Conservation (phyloP, 805 yeast species). For the Jamesozyma lodderae region DNA sequence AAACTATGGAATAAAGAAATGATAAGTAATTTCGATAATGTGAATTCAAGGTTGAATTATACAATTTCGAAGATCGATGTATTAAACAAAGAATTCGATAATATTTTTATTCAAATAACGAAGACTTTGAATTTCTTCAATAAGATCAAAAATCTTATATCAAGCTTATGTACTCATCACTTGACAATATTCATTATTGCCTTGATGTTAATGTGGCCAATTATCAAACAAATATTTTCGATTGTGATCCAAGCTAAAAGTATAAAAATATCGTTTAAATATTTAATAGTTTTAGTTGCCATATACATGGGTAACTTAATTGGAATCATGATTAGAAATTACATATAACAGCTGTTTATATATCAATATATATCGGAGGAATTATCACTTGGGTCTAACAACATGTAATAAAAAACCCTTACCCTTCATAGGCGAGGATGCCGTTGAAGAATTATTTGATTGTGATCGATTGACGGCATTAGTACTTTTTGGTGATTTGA, state of each 20-base stretch:
- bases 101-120: not conserved
- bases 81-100: not conserved
- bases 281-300: not conserved
- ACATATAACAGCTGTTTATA: not conserved
- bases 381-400: slow-evolving; percentile 1
- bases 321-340: not conserved
- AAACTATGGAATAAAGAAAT: slow-evolving; percentile 11
- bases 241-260: not conserved
- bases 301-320: not conserved
- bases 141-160: not conserved
- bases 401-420: slow-evolving; percentile 4
- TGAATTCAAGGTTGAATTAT: not conserved
- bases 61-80: slow-evolving; percentile 1
- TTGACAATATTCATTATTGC: no score
- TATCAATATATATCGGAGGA: not conserved
- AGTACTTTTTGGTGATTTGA: no score
- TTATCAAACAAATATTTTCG: not conserved
- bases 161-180: no score
- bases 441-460: no score
- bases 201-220: not conserved
- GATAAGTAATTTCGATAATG: not conserved
- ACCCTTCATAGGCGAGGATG: no score
- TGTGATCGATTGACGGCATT: no score
- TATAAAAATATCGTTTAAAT: not conserved
- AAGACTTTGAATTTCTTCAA: not conserved